Evolutionary conservation across 1,284 basidiomycete species (phyloP), one percentile per base, ranked within the genome.

Genomic region (Melampsora abietis-canadensis): DNA sequence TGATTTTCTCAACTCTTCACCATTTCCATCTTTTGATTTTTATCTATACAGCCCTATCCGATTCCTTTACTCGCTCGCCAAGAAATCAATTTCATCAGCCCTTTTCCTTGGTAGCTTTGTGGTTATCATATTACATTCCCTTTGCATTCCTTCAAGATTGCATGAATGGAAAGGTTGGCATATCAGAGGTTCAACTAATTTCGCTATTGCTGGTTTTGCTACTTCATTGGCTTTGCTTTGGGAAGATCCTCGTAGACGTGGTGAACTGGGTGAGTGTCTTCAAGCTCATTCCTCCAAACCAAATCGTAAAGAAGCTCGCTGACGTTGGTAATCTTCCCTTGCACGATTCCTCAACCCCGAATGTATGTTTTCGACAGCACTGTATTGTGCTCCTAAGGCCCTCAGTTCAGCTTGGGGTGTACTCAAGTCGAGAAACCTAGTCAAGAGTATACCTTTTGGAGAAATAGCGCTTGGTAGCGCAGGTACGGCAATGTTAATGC

Each of bases 371-470:
- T 24, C 31, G 5, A 34, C 27, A 75, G 73, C 73, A 14, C 31
- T 75, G 17, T 75, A 75, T 37, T 75, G 73, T 46, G 73, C 73
- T 21, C 73, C 73, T 19, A 75, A 75, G 62, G 73, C 73, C 7
- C 54, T 75, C 24, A 46, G 54, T 8, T 75, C 73, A 31, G 44
- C 65, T 30, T 75, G 73, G 73, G 19, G 31, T 4, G 57, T 63
- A 15, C 24, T 68, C 34, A 75, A 68, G 30, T 24, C 44, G 10
- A 62, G 34, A 51, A 44, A 60, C 3, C 10, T 63, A 5, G 66
- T 68, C 1, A 66, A 31, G 60, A 67, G 65, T 57, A n/a, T 68
- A 2, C 8, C 34, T 21, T 68, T 51, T 63, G 73, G 66, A 2
- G 73, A 68, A 46, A 37, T 75, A 31, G 24, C 66, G 4, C 40